Base-by-base conservation (phyloP, 2,329 filamentous ascomycete genomes). In the Ceratocystis colombiana region DNA sequence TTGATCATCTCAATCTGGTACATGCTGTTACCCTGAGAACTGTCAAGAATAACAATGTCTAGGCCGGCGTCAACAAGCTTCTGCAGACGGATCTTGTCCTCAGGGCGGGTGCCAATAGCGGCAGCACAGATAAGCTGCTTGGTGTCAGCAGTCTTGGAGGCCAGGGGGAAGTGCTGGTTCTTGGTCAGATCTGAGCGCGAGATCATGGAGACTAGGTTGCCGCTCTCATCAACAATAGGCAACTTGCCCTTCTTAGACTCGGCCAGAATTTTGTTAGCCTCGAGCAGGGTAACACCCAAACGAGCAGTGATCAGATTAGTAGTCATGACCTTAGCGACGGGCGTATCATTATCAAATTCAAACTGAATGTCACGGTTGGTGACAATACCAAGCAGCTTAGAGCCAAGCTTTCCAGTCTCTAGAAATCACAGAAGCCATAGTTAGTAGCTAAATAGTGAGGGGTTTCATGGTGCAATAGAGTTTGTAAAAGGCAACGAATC, bases 1-100 rank as follows among this genome's bases (percentile, higher is more conserved):
- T 92, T 91, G 80, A 99, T 85, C 94, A 99, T 99, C 69, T 96
- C 90, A 70, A 97, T 88, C 80, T 97, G 93, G 83, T 93, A 99
- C 82, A 97, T 91, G 78, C 88, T 94, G 84, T 97, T 97, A 71
- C 94, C 94, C 80, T 99, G 94, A 74, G 89, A 95, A 78, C 89
- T 94, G 81, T 99, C 94, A 64, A 99, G 84, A 72, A 99, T 82
- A 71, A 96, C 92, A 75, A 99, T 89, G 73, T 99, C 94, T 64
- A 99, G 84, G 69, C 94, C 94, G 71, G 94, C 94, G 67, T 96
- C 93, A 50, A 96, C 92, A 61, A 99, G 86, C 77, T 90, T 88
- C 77, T 88, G 80, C 55, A 99, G 83, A 71, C 94, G 87, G 67
- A 80, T 77, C 82, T 96, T 96, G 77, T 99, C 94, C 76, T 95